A percentile compares a stretch with the other conserved stretches of the same genome.
phyloP scores from a whole-genome alignment of 2,329 filamentous ascomycete genomes.

The Diaporthe amygdali region DNA sequence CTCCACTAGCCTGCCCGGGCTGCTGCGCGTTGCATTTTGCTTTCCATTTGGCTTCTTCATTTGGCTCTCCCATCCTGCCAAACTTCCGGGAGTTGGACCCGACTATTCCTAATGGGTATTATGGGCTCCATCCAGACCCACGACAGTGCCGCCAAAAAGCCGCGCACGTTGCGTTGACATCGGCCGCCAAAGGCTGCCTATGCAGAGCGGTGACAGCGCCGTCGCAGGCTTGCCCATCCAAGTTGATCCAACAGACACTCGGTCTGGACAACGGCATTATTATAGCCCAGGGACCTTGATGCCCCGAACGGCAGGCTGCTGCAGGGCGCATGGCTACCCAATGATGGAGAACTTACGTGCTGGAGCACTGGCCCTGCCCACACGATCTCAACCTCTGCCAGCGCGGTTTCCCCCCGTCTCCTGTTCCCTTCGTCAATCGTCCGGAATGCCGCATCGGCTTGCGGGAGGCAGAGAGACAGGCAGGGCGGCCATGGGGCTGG shows the following conservation, averaged over 20 bases:
- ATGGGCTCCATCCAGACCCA: constrained; percentile 12
- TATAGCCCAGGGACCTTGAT: constrained; percentile 18
- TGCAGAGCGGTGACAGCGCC: constrained; percentile 9
- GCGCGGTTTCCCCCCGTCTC: constrained; percentile 11
- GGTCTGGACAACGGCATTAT: background rate
- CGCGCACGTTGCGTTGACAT: constrained; percentile 23
- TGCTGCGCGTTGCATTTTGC: constrained; percentile 10
- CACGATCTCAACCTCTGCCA: background rate
- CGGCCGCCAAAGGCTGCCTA: background rate
- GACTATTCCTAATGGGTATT: constrained; percentile 3
- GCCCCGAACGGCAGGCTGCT: constrained; percentile 21
- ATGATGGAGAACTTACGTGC: background rate
- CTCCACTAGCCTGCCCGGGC: constrained; percentile 16
- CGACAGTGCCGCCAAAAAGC: constrained; percentile 18
- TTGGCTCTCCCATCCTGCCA: background rate
- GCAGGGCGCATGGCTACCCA: constrained; percentile 21
- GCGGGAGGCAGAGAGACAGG: constrained; percentile 1
- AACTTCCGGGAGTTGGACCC: constrained; percentile 1
- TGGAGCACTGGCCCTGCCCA: constrained; percentile 6
- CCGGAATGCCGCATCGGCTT: constrained; percentile 18
- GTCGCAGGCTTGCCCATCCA: constrained; percentile 8
- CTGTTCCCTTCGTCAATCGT: constrained; percentile 1
- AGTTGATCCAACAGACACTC: background rate
- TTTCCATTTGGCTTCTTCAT: constrained; percentile 3
- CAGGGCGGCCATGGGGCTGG: background rate